Evolutionary conservation across 108 stramenopile species (phyloP).

Genomic region (Asterionellopsis glacialis): DNA sequence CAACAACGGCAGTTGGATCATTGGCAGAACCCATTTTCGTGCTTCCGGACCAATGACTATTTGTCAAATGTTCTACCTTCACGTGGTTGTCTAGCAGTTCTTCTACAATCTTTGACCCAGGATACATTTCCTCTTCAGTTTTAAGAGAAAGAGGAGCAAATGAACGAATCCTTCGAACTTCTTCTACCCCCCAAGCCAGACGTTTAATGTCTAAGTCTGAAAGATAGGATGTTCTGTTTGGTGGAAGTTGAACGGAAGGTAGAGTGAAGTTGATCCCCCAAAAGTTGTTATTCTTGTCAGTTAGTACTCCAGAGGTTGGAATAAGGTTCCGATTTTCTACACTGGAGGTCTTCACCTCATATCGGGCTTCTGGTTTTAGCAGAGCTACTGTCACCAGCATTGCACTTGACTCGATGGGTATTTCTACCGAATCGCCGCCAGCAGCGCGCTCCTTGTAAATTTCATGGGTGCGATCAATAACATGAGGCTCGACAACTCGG

Average conservation of each 20-base stretch:
- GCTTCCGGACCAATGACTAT: constrained; percentile 13
- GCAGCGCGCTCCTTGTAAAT: neutral
- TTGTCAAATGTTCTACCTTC: constrained; percentile 3
- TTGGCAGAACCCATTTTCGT: constrained; percentile 22
- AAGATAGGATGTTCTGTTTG: neutral
- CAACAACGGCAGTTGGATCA: constrained; percentile 31
- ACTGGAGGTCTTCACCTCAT: constrained; percentile 5
- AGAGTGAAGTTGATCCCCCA: neutral
- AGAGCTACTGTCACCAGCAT: constrained; percentile 24
- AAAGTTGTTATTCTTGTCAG: neutral
- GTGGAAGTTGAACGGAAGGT: constrained; percentile 13
- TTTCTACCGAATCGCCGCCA: neutral
- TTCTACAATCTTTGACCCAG: constrained; percentile 5
- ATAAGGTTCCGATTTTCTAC: neutral
- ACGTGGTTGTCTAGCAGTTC: constrained; percentile 1
- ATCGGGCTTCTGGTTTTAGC: constrained; percentile 18
- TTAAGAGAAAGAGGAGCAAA: constrained; percentile 5
- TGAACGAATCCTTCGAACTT: constrained; percentile 7
- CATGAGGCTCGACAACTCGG: constrained; percentile 15
- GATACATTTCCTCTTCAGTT: constrained; percentile 10
- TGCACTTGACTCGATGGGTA: neutral
- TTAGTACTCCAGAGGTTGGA: no score
- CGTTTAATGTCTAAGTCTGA: constrained; percentile 4
- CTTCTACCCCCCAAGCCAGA: constrained; percentile 14
- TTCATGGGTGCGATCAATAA: neutral